A percentile compares a stretch with the other conserved stretches of the same genome.
Conservation (phyloP, 164 flowering plant genomes). For the Umbellularia californica region DNA sequence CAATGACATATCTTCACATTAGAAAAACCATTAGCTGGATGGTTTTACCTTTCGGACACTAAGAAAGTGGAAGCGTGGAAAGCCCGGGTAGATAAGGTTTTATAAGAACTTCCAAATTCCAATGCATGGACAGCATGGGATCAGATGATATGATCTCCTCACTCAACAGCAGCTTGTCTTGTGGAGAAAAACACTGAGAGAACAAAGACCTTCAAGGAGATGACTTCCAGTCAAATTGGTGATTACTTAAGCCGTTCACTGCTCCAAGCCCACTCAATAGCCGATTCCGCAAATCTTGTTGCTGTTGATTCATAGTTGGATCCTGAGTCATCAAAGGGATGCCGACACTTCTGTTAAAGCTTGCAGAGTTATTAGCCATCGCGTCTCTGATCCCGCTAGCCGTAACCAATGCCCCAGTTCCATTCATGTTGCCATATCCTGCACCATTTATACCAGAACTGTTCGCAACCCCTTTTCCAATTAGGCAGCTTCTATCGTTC, state of each 20-base stretch:
- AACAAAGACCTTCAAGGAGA: conserved; percentile 38
- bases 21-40: not conserved
- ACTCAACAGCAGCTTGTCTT: not conserved
- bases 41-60: not conserved
- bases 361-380: conserved; percentile 48
- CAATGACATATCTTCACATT: not conserved
- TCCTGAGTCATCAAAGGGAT: conserved; percentile 48
- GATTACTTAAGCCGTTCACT: conserved; percentile 69
- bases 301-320: conserved; percentile 55
- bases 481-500: conserved; percentile 38
- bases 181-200: not conserved
- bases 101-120: not conserved
- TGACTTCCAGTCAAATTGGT: conserved; percentile 83
- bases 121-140: not conserved
- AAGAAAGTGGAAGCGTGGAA: not conserved
- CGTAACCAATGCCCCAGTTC: conserved; percentile 47
- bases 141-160: not conserved
- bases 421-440: conserved; percentile 52
- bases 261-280: conserved; percentile 71
- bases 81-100: not conserved
- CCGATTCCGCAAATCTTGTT: conserved; percentile 66
- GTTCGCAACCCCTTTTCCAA: conserved; percentile 43
- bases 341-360: conserved; percentile 65
- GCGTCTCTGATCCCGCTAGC: conserved; percentile 61
- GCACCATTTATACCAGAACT: conserved; percentile 39